These are phyloP conservation scores for Erysimum cheiri DNA, from an alignment of 441 rosid genomes.

Conservation along the genomic window DNA sequence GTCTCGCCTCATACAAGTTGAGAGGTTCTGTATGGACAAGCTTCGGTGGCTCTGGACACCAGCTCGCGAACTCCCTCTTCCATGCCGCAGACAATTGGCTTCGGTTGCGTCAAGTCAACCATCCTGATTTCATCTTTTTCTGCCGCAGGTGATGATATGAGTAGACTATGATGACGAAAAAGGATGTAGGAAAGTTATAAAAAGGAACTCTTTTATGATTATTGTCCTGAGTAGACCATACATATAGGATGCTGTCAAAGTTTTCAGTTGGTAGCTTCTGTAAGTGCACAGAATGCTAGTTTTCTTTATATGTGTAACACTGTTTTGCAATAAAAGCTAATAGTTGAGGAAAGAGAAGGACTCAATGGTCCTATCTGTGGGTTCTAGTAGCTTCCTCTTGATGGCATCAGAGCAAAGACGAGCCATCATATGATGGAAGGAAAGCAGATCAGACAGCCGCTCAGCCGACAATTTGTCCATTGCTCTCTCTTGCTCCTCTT, in stretches of 20 bases:
- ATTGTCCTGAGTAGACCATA: conserved; percentile 17
- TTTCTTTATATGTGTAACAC: conserved; percentile 12
- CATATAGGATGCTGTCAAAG: conserved; percentile 18
- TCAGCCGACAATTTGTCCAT: conserved; percentile 55
- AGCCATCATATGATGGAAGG: conserved; percentile 60
- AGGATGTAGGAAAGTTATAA: conserved; percentile 25
- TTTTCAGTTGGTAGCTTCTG: conserved; percentile 15
- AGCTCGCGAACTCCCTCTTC: conserved; percentile 53
- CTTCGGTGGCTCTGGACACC: conserved; percentile 43
- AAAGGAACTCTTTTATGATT: conserved; percentile 25
- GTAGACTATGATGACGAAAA: conserved; percentile 27
- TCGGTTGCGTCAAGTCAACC: conserved; percentile 57
- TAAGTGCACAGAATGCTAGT: conserved; percentile 19
- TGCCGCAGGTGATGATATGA: conserved; percentile 45
- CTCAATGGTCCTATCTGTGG: conserved; percentile 24
- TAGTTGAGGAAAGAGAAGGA: conserved; percentile 22
- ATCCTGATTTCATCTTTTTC: conserved; percentile 83
- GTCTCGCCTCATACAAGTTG: conserved; percentile 78
- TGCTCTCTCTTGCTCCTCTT: conserved; percentile 53
- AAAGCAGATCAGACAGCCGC: conserved; percentile 53
- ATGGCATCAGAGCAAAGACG: conserved; percentile 55
- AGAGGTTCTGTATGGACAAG: conserved; percentile 71
- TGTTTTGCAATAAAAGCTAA: conserved; percentile 38
- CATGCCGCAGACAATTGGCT: conserved; percentile 66
- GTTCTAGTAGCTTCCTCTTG: conserved; percentile 59